These are phyloP conservation scores for Fagopyrum tataricum DNA, from an alignment of 148 eudicot species.

Conservation along the genomic window DNA sequence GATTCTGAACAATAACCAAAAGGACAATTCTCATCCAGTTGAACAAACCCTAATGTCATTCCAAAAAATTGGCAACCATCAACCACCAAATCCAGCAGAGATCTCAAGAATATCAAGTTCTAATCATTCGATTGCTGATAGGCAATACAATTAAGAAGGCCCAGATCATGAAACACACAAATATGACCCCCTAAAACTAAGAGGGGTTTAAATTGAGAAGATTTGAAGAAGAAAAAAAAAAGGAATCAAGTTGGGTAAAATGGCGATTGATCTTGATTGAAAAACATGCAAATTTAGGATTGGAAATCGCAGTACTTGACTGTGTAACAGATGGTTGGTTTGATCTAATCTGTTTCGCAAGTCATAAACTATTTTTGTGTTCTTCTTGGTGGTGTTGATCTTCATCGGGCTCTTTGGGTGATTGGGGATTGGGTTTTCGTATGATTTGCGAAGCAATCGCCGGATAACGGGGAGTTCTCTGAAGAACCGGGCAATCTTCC, in stretches of 20 bases:
- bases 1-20: no score
- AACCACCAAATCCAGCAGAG: neutral
- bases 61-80: no score
- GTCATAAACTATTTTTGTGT: neutral
- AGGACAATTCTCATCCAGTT: no score
- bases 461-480: neutral
- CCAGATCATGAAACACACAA: neutral
- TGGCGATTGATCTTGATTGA: neutral
- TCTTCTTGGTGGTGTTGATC: neutral
- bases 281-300: neutral
- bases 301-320: neutral
- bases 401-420: neutral
- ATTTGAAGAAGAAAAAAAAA: neutral
- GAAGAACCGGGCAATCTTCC: neutral
- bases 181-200: neutral
- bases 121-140: neutral
- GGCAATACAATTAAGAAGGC: neutral
- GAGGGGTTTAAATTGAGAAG: neutral
- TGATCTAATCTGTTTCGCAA: no score
- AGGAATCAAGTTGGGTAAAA: neutral
- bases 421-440: neutral
- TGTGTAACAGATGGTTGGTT: neutral
- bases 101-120: neutral
- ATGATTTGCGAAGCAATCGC: neutral
- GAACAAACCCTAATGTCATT: no score